Evolutionary conservation across 208 protist species (phyloP), one percentile per base, ranked within the genome.

Genomic region (Crithidia mellificae): DNA sequence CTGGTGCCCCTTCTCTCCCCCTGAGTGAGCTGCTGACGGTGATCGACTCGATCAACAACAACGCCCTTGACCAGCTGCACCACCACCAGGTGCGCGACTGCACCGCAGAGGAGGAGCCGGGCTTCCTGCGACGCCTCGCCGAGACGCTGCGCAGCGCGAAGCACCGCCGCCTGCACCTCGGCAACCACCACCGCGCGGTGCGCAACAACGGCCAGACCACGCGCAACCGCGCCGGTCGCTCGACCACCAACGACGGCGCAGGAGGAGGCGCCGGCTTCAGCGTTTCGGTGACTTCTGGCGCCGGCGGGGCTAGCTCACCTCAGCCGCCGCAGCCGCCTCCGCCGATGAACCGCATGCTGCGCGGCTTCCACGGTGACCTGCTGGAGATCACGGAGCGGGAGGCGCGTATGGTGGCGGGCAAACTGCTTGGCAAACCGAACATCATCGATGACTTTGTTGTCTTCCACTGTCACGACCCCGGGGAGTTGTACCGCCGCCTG

Each of bases 121-220:
- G 64, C 32, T 90, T 91, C 61, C 43, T 81, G 50, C 68, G 44
- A 6, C 84, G 84, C 2, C 51, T 95, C 4, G 32, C 64, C 9
- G 77, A 87, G 57, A 95, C 89, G n/a, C 61, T 95, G 30, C 71
- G 76, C 24, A 80, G 76, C 70, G 84, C 86, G 11, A 81, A 81
- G 61, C 84, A 77, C 24, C 84, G 85, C 12, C 78, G 84, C 7
- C 68, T 90, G 41, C 78, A 85, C 73, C 72, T 90, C 63, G 73
- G 74, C 32, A 90, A 79, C 55, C 84, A 90, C 63, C 84, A 90
- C 72, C 76, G 72, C 15, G 80, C 78, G 0, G 63, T 90, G 54
- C 70, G 74, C 15, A 90, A 87, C 68, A 87, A 90, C 39, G 84
- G 84, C n/a, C 80, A 86, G 62, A 84, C 80, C 14, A 65, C 73